A percentile compares a stretch with the other conserved stretches of the same genome.
Conservation (phyloP, 2,329 filamentous ascomycete genomes). For the Ophiostoma australiae region DNA sequence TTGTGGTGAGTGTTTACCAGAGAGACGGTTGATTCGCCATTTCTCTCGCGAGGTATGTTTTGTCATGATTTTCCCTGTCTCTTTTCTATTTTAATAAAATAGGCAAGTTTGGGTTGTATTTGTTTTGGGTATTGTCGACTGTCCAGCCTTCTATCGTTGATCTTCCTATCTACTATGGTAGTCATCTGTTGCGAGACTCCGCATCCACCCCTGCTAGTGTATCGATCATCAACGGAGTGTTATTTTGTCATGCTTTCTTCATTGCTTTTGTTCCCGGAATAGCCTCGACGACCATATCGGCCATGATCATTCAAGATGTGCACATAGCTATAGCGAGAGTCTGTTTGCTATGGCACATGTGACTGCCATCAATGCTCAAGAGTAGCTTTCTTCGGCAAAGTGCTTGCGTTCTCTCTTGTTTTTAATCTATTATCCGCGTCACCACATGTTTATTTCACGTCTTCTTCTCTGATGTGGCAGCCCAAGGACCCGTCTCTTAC, state of each 20-base stretch:
- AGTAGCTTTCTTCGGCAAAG: not conserved
- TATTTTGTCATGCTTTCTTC: not conserved
- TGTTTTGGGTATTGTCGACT: not conserved
- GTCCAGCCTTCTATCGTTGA: not conserved
- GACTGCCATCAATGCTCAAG: not conserved
- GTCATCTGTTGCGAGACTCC: not conserved
- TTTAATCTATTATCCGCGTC: not conserved
- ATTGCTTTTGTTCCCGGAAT: not conserved
- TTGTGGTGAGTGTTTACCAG: not conserved
- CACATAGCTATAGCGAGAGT: not conserved
- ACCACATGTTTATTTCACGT: not conserved
- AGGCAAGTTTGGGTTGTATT: not conserved
- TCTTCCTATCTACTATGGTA: not conserved
- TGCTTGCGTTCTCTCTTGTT: not conserved
- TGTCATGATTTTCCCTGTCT: not conserved
- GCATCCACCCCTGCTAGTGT: not conserved
- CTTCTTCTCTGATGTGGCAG: not conserved
- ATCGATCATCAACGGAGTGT: not conserved
- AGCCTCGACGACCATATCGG: not conserved
- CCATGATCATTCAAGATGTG: not conserved
- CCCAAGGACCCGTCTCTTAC: not conserved
- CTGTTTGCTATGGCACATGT: not conserved
- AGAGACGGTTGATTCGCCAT: not conserved
- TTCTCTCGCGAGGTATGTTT: not conserved
- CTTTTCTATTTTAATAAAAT: not conserved